phyloP scores from a whole-genome alignment of 169 alveolate genomes.

The Plasmodium fragile region DNA sequence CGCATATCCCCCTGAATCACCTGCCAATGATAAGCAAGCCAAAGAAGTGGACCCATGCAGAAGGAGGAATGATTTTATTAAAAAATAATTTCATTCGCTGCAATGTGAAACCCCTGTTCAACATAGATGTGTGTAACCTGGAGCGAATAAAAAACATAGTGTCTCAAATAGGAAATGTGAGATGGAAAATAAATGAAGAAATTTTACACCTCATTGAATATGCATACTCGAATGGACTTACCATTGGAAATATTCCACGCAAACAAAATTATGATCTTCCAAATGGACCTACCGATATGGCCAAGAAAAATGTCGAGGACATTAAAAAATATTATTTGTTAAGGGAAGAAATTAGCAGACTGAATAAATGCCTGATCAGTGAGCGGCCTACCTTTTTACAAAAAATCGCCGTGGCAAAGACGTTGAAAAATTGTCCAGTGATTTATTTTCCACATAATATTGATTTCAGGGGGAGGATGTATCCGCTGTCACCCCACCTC shows the following conservation, averaged over 20 bases:
- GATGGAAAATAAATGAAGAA: conserved; percentile 81
- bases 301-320: conserved; percentile 31
- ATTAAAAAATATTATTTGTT: conserved; percentile 30
- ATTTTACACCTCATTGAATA: conserved; percentile 76
- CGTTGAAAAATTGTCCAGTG: conserved; percentile 86
- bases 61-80: conserved; percentile 79
- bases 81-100: conserved; percentile 83
- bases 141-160: conserved; percentile 79
- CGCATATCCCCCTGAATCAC: conserved; percentile 79
- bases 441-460: conserved; percentile 97
- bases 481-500: conserved; percentile 97
- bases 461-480: conserved; percentile 98
- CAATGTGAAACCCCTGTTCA: conserved; percentile 78
- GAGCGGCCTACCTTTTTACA: conserved; percentile 83
- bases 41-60: conserved; percentile 78
- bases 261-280: conserved; percentile 58
- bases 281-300: conserved; percentile 43
- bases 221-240: conserved; percentile 76
- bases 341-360: conserved; percentile 75
- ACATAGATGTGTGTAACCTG: conserved; percentile 82
- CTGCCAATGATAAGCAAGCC: conserved; percentile 87
- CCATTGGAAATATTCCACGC: conserved; percentile 50
- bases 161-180: conserved; percentile 78
- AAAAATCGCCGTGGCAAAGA: conserved; percentile 89
- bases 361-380: conserved; percentile 78